Conservation (phyloP, 2,329 filamentous ascomycete species). For the Xylariaceae sp. region DNA sequence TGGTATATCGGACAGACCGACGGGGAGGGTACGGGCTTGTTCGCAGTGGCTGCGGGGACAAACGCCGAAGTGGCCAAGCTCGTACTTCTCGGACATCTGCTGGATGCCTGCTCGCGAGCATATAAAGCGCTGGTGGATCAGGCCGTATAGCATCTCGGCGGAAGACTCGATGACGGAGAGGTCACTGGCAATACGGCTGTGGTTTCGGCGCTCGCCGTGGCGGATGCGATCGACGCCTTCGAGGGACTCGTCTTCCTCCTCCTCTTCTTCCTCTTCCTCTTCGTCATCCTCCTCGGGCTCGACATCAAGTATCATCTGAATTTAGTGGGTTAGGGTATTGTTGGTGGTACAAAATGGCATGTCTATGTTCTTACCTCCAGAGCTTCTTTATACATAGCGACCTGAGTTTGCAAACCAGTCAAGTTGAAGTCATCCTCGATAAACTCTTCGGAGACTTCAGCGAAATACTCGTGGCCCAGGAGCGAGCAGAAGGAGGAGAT, state of each 20-base stretch:
- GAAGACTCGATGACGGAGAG: slow-evolving; percentile 94
- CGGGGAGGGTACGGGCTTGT: slow-evolving; percentile 83
- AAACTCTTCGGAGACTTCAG: slow-evolving; percentile 97
- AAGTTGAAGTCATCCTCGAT: slow-evolving; percentile 99
- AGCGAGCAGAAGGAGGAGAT: slow-evolving; percentile 96
- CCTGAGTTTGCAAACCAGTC: slow-evolving; percentile 89
- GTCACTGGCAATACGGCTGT: slow-evolving; percentile 83
- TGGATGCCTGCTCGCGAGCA: slow-evolving; percentile 94
- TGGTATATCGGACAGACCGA: slow-evolving; percentile 89
- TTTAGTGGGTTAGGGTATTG: slow-evolving; percentile 16
- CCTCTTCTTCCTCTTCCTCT: slow-evolving; percentile 70
- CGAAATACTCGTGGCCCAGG: slow-evolving; percentile 97
- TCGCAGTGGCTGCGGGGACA: slow-evolving; percentile 95
- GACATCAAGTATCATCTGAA: slow-evolving; percentile 91
- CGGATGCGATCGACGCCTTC: slow-evolving; percentile 56
- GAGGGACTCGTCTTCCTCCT: slow-evolving; percentile 67
- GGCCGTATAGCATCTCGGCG: slow-evolving; percentile 94
- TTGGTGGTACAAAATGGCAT: background rate
- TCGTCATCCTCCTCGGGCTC: slow-evolving; percentile 94
- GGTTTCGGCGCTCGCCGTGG: slow-evolving; percentile 67
- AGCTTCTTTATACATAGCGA: slow-evolving; percentile 98
- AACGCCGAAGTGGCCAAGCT: slow-evolving; percentile 89
- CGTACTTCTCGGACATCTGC: slow-evolving; percentile 99
- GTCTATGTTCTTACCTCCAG: slow-evolving; percentile 64
- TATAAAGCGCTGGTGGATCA: slow-evolving; percentile 98